phyloP scores from a whole-genome alignment of 305 asterid species.

The Solanum hybrid region DNA sequence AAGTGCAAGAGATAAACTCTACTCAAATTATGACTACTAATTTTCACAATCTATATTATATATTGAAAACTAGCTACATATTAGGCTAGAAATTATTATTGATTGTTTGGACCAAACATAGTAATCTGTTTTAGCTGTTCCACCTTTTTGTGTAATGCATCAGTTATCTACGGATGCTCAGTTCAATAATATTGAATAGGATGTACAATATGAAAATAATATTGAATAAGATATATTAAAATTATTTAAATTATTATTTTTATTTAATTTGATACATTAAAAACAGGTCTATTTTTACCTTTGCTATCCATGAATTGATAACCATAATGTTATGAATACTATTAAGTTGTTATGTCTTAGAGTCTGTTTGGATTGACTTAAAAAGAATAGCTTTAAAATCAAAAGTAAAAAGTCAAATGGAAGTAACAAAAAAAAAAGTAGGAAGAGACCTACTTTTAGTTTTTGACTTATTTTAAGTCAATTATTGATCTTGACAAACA shows the following conservation, averaged over 20 bases:
- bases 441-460: accelerated
- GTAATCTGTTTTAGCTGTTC: neutral
- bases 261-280: too few relatives aligned
- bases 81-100: neutral
- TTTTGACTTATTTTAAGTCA: neutral
- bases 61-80: neutral
- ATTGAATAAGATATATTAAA: too few relatives aligned
- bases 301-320: neutral
- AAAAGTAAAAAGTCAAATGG: too few relatives aligned
- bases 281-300: too few relatives aligned
- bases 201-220: too few relatives aligned
- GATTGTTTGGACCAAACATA: neutral
- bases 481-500: too few relatives aligned
- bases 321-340: neutral
- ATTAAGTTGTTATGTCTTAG: too few relatives aligned
- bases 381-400: too few relatives aligned
- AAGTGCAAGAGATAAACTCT: neutral
- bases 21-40: neutral
- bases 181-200: neutral
- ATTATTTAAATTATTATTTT: too few relatives aligned
- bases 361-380: too few relatives aligned
- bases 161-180: neutral
- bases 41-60: neutral
- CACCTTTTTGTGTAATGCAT: too few relatives aligned
- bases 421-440: too few relatives aligned